Conservation (phyloP, 2,329 filamentous ascomycete species). For the Diaporthe australafricana region DNA sequence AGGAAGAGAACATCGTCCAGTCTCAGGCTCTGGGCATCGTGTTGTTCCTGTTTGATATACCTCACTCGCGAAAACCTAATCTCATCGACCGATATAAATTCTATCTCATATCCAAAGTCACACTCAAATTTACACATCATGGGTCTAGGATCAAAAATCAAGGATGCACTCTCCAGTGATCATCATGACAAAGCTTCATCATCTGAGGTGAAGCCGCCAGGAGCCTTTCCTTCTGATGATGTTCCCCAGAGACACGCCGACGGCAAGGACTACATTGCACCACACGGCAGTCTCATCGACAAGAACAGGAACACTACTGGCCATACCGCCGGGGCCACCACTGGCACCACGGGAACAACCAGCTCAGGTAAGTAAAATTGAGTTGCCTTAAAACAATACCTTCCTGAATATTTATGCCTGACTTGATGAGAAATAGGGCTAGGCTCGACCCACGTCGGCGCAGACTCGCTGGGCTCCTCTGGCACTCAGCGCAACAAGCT, state of each 20-base stretch:
- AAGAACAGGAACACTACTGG: conserved; percentile 20
- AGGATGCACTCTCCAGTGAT: conserved; percentile 41
- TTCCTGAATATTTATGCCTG: neutral
- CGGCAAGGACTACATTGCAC: conserved; percentile 27
- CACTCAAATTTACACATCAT: conserved; percentile 34
- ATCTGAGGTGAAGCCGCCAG: conserved; percentile 34
- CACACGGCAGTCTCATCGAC: conserved; percentile 29
- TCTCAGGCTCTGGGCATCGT: neutral
- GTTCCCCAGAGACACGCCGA: conserved; percentile 37
- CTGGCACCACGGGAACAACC: conserved; percentile 6
- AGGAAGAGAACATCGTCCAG: neutral
- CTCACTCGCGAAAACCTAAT: too few relatives aligned
- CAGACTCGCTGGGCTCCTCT: neutral
- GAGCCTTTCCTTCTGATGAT: conserved; percentile 38
- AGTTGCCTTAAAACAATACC: neutral
- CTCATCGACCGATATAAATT: neutral
- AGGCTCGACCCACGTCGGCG: neutral
- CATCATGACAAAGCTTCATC: conserved; percentile 31
- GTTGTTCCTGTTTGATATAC: neutral
- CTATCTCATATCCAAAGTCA: neutral
- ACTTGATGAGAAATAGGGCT: neutral
- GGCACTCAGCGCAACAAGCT: conserved; percentile 35
- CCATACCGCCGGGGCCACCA: conserved; percentile 2
- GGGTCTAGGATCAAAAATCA: conserved; percentile 43
- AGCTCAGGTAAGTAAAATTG: conserved; percentile 14